Evolutionary conservation across 140 eudicot genomes (phyloP).

Genomic region (Stevia rebaudiana): DNA sequence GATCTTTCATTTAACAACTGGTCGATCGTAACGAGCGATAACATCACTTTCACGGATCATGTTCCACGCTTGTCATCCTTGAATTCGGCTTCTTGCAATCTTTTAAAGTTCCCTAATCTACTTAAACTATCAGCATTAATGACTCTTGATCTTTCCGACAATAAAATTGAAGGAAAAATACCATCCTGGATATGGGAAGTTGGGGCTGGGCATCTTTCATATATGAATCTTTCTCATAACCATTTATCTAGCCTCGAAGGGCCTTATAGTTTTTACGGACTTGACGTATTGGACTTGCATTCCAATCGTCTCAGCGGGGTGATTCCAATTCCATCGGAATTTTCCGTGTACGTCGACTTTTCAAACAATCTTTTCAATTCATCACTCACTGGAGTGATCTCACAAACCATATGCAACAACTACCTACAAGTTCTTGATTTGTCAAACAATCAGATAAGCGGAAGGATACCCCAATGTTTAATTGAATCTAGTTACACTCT

Average conservation of each 20-base stretch:
- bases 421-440: constrained; percentile 30
- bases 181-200: constrained; percentile 50
- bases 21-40: constrained; percentile 15
- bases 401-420: constrained; percentile 20
- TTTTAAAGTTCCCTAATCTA: constrained; percentile 32
- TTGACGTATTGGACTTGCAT: constrained; percentile 35
- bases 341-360: constrained; percentile 18
- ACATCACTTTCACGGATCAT: background rate
- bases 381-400: constrained; percentile 28
- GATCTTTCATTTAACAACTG: constrained; percentile 45
- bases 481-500: constrained; percentile 8
- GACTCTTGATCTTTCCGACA: constrained; percentile 39
- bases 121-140: constrained; percentile 22
- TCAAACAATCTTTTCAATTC: constrained; percentile 36
- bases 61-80: constrained; percentile 23
- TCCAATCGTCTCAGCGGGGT: constrained; percentile 32
- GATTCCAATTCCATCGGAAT: constrained; percentile 23
- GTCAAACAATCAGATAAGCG: constrained; percentile 30
- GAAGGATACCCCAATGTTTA: constrained; percentile 50
- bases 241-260: constrained; percentile 22
- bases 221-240: constrained; percentile 47
- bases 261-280: constrained; percentile 14
- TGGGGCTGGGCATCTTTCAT: constrained; percentile 4
- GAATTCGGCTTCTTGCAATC: constrained; percentile 39
- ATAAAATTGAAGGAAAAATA: constrained; percentile 37